A percentile compares a stretch with the other conserved stretches of the same genome.
Evolutionary conservation across 176 grass and related monocot genomes (phyloP).

Genomic region (Hsuehochloa calcarea): DNA sequence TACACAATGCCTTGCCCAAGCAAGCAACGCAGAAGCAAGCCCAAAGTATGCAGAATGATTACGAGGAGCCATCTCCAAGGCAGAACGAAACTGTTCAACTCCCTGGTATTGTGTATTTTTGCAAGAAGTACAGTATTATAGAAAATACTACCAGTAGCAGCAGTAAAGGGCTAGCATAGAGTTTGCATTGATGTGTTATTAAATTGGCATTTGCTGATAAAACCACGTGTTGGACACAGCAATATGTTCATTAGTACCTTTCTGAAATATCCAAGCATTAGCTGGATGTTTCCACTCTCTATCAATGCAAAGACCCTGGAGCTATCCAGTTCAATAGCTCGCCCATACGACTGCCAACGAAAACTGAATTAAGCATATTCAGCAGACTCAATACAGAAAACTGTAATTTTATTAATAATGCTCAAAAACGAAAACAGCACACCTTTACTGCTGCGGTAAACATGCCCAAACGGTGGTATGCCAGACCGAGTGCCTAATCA

Average conservation of each 20-base stretch:
- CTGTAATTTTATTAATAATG: constrained; percentile 9
- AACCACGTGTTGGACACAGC: background rate
- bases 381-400: constrained; percentile 21
- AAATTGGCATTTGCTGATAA: constrained; percentile 15
- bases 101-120: constrained; percentile 45
- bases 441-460: constrained; percentile 95
- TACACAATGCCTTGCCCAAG: constrained; percentile 73
- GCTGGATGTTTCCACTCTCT: constrained; percentile 87
- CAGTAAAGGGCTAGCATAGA: background rate
- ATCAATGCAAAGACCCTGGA: constrained; percentile 83
- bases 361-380: constrained; percentile 49
- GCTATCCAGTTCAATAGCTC: constrained; percentile 82
- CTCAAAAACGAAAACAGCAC: constrained; percentile 30
- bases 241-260: constrained; percentile 51
- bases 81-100: constrained; percentile 77
- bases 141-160: constrained; percentile 25
- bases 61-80: constrained; percentile 70
- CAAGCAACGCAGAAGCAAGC: constrained; percentile 83
- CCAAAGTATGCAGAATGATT: constrained; percentile 86
- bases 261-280: constrained; percentile 93
- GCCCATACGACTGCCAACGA: constrained; percentile 73
- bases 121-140: constrained; percentile 25
- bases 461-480: constrained; percentile 95
- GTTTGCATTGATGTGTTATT: background rate
- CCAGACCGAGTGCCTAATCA: constrained; percentile 87